These are phyloP conservation scores for Chrysanthemum seticuspe DNA, from an alignment of 129 eudicot species.

Conservation along the genomic window DNA sequence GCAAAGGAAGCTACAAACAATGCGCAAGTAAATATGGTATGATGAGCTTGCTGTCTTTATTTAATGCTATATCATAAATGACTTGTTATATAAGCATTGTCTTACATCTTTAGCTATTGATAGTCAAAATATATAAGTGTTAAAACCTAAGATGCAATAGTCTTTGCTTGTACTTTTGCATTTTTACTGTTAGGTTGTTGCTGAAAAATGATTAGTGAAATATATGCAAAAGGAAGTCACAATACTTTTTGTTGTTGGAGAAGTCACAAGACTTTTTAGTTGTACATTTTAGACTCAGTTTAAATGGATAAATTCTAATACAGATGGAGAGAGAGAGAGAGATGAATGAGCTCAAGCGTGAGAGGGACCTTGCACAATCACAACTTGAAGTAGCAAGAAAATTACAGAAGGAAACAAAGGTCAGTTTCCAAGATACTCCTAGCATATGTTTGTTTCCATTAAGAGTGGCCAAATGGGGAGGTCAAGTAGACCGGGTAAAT, in stretches of 20 bases:
- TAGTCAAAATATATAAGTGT: no score
- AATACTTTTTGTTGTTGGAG: constrained; percentile 69
- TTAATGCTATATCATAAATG: not conserved
- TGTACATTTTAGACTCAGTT: constrained; percentile 20
- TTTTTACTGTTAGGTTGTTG: constrained; percentile 56
- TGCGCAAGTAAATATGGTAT: constrained; percentile 90
- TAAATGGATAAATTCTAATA: constrained; percentile 25
- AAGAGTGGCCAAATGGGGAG: no score
- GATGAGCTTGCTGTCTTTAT: constrained; percentile 12
- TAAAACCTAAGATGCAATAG: no score
- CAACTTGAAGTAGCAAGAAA: constrained; percentile 79
- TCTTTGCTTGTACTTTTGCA: not conserved
- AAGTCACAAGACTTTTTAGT: constrained; percentile 21
- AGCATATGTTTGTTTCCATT: no score
- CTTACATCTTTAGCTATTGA: no score
- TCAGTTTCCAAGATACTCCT: no score
- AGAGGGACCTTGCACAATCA: constrained; percentile 78
- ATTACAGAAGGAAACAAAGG: constrained; percentile 20
- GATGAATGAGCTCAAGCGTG: constrained; percentile 80
- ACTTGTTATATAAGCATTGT: not conserved
- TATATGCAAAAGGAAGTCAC: constrained; percentile 83
- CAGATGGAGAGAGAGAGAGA: constrained; percentile 85
- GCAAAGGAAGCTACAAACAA: constrained; percentile 92
- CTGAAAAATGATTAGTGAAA: constrained; percentile 83
- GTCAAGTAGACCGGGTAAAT: no score